Conservation (phyloP, 148 eudicot genomes). For the Chenopodium suecicum region DNA sequence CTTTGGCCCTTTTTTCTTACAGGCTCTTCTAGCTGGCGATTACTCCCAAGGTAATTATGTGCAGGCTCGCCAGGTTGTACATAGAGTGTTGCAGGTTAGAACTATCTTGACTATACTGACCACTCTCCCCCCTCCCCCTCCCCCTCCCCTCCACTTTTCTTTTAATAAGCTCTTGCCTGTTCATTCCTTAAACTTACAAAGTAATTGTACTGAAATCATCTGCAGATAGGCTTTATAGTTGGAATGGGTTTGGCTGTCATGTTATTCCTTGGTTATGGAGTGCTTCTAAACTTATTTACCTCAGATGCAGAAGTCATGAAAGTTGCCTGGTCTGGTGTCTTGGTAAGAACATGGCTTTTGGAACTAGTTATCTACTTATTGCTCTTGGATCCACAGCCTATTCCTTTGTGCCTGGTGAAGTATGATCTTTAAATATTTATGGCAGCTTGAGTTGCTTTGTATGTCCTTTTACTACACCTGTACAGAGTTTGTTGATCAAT, state of each 20-base stretch:
- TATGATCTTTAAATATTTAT: neutral
- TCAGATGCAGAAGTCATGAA: slow-evolving; percentile 63
- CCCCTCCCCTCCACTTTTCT: neutral
- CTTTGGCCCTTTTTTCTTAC: slow-evolving; percentile 10
- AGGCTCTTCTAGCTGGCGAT: slow-evolving; percentile 86
- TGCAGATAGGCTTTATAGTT: slow-evolving; percentile 63
- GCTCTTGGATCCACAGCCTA: neutral
- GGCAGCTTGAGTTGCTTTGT: neutral
- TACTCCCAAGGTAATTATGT: slow-evolving; percentile 71
- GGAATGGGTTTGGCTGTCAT: slow-evolving; percentile 64
- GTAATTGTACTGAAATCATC: neutral
- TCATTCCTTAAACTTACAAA: slow-evolving; percentile 5
- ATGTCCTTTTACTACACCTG: neutral
- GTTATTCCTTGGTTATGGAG: slow-evolving; percentile 68
- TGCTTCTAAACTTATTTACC: slow-evolving; percentile 55
- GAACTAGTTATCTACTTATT: neutral
- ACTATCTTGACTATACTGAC: neutral
- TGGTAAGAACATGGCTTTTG: slow-evolving; percentile 42
- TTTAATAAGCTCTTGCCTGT: neutral
- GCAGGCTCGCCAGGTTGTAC: slow-evolving; percentile 68
- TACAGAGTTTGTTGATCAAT: neutral
- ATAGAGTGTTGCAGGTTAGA: slow-evolving; percentile 77
- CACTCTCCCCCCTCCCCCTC: no score
- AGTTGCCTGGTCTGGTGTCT: slow-evolving; percentile 71
- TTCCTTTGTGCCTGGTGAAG: slow-evolving; percentile 2